A percentile compares a stretch with the other conserved stretches of the same genome.
Evolutionary conservation across 2,329 filamentous ascomycete species (phyloP).

Genomic region (Cytospora piceicola): DNA sequence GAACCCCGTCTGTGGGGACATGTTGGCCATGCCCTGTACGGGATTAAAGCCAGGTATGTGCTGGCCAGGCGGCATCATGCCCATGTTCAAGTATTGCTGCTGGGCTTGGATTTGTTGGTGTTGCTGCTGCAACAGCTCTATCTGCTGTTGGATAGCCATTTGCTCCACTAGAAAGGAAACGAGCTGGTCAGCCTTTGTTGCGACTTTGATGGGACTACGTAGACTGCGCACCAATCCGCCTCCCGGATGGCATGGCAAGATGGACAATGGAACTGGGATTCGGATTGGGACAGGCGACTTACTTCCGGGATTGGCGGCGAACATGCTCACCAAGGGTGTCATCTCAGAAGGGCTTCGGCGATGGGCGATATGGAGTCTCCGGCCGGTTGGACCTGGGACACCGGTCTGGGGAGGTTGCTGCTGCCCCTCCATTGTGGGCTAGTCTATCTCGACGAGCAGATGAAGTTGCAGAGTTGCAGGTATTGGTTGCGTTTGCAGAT

Average conservation of each 20-base stretch:
- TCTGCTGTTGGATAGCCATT: constrained; percentile 96
- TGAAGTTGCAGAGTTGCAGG: constrained; percentile 44
- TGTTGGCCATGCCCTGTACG: constrained; percentile 79
- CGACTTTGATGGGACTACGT: neutral
- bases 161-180: constrained; percentile 75
- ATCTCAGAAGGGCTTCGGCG: constrained; percentile 95
- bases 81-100: constrained; percentile 97
- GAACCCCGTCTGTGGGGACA: constrained; percentile 80
- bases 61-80: constrained; percentile 87
- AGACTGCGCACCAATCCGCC: constrained; percentile 6
- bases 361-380: constrained; percentile 95
- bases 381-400: constrained; percentile 76
- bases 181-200: constrained; percentile 22
- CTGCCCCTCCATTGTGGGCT: constrained; percentile 61
- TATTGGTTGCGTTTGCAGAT: constrained; percentile 50
- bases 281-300: constrained; percentile 45
- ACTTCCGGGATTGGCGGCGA: constrained; percentile 63
- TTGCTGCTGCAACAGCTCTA: constrained; percentile 94
- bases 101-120: constrained; percentile 97
- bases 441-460: constrained; percentile 31
- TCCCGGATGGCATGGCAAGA: neutral
- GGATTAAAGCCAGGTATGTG: constrained; percentile 74
- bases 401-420: constrained; percentile 60
- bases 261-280: neutral
- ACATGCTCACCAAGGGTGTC: constrained; percentile 97